A percentile compares a stretch with the other conserved stretches of the same genome.
These are phyloP conservation scores for Acanthamoeba lenticulata DNA, from an alignment of 208 protist species.

Conservation along the genomic window DNA sequence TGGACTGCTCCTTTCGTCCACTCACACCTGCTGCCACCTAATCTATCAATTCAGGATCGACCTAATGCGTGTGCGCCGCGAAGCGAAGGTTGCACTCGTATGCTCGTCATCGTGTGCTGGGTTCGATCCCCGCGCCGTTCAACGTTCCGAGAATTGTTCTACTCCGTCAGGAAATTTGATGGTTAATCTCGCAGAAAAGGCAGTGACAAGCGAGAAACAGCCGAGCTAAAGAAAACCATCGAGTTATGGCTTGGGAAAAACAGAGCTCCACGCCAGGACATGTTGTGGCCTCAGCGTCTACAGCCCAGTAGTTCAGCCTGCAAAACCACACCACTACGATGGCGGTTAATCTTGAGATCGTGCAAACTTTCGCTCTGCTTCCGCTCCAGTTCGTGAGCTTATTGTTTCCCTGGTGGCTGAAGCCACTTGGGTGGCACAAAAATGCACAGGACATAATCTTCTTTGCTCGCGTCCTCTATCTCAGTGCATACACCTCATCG, in stretches of 20 bases:
- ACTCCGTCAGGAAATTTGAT: not conserved
- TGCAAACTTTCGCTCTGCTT: not conserved
- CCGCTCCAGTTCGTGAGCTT: not conserved
- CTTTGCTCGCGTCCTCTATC: slow-evolving; percentile 15
- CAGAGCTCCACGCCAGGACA: too few relatives aligned
- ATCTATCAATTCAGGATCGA: not conserved
- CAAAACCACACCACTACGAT: not conserved
- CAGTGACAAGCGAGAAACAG: too few relatives aligned
- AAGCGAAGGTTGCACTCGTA: too few relatives aligned
- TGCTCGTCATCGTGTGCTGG: not conserved
- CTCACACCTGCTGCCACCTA: not conserved
- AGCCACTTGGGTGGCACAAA: slow-evolving; percentile 23
- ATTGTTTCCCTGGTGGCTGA: slow-evolving; percentile 4
- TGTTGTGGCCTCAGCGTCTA: not conserved
- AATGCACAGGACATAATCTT: not conserved
- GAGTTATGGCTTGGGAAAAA: too few relatives aligned
- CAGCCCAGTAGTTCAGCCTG: not conserved
- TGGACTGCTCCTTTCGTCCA: too few relatives aligned
- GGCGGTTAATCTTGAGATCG: not conserved
- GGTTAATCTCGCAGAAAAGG: not conserved
- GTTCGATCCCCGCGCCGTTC: not conserved
- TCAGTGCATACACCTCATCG: not conserved
- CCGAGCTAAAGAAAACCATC: too few relatives aligned
- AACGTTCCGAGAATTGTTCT: not conserved
- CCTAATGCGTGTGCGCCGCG: too few relatives aligned